Base-by-base conservation (phyloP, 1,284 basidiomycete species). In the Sporisorium scitamineum region DNA sequence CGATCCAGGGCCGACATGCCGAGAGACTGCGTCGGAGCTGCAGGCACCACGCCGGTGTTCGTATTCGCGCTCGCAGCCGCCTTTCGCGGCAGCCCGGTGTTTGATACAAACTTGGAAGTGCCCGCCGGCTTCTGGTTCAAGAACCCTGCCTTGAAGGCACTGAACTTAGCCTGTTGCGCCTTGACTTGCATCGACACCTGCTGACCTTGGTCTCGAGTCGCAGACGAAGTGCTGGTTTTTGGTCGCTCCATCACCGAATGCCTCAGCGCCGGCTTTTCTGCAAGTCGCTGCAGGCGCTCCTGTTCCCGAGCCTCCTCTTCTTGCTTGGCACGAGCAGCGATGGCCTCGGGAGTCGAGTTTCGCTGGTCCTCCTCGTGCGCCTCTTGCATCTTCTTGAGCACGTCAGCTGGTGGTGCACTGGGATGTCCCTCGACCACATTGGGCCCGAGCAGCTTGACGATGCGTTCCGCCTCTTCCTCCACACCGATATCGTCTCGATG, bases 1-100 rank as follows among this genome's bases (percentile, higher is more conserved):
- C 81, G 39, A 45, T 84, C 81, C 16, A 84, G 60, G 24, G 82
- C 82, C 20, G 82, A 78, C 58, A 84, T 67, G 54, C 81, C 81
- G 10, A 80, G 52, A 11, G 80, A 81, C 45, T 74, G 39, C 3
- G 56, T 70, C 7, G 81, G 81, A 14, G 68, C 59, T 1, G 48
- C 27, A 3, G 71, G 61, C 47, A 55, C 37, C 27, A 34, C 22
- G 20, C 39, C 31, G 26, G n/a, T 34, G 20, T 34, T 39, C 22
- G 32, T 8, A 18, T 11, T 53, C 5, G 32, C 16, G 22, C 42
- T 45, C 2, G 53, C 52, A 39, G 22, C 54, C 32, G 50, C 53
- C 26, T 69, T 62, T 22, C 57, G 37, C 3, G 55, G 51, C 31
- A 53, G 39, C 1, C 16, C 31, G 9, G 42, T 51, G 34, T 71